Evolutionary conservation across 2,329 filamentous ascomycete species (phyloP), one percentile per base, ranked within the genome.

Genomic region (Nigrograna mackinnonii): DNA sequence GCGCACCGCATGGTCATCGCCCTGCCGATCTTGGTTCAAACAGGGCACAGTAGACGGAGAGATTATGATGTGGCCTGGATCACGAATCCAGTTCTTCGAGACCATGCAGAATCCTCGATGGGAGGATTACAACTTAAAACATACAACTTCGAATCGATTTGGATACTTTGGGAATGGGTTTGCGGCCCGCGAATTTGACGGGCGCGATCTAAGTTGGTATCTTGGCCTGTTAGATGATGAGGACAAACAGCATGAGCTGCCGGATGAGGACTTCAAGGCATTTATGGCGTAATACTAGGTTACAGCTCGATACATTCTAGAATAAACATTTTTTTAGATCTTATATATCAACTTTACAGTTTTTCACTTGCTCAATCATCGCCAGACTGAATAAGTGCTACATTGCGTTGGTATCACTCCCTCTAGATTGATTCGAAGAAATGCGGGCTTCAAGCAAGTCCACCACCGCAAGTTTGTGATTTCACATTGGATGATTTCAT

Each of bases 91-190:
- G 43, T 73, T 70, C 41, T 48, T 73, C 39, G 59, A 70, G 43
- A 37, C 71, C 46, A 40, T 74, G 42, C 55, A 62, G 33, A 40
- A 53, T 41, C 62, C 64, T 20, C 47, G 70, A 41, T 72, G 62
- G 49, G 70, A 74, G 50, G 71, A 74, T 51, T 73, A 52, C 47
- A 67, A 71, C 24, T 70, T 73, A 26, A 62, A 65, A 45, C 67
- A 70, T 43, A 61, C 67, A 44, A 54, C 57, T 17, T 72, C 72
- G 47, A 41, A n/a, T n/a, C n/a, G n/a, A n/a, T n/a, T n/a, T n/a
- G n/a, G n/a, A n/a, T 28, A 9, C n/a, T n/a, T 28, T 28, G 24
- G 24, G 9, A 28, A 28, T n/a, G 24, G 24, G 24, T 28, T 28
- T n/a, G 9, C 24, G 9, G n/a, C 24, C 24, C 9, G n/a, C 9